Base-by-base conservation (phyloP, 805 yeast genomes). In the Sugiyamaella qingdaonensis region DNA sequence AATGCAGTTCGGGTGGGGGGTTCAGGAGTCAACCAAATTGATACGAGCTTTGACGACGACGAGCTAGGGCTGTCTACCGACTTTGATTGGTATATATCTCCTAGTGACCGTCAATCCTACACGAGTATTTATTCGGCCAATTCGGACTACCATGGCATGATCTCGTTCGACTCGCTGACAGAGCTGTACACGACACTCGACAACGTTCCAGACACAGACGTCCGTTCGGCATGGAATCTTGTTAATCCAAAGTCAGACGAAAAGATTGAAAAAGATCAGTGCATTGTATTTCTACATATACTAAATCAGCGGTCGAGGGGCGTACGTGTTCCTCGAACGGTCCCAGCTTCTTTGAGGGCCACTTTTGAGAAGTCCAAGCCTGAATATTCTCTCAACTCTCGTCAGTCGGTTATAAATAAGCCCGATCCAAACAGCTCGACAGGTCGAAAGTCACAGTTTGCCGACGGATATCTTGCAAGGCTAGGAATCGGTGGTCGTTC, bases 71-170 rank as follows among this genome's bases (percentile, higher is more conserved):
- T 77, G 31, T 75, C 83, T 44, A 77, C 82, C 36, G 88, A 84
- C 62, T 88, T 94, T 65, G 96, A 91, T 67, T 94, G 99, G 99
- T 94, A 94, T 71, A 90, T 94, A 59, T 83, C 96, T 2, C 98
- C 97, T 19, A 78, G 83, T 9, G 98, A 94, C 64, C 82, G 84
- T 64, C 61, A 80, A 1, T 79, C 85, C 13, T 94, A 94, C 70
- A 92, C 88, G 64, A 75, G 85, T 32, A 81, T 94, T 33, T 87
- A 90, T 66, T 75, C 83, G 36, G 77, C 85, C 27, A 82, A 88
- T 50, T 73, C 86, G 49, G 97, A 92, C 71, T 72, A 77, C 33
- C 84, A 79, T 58, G 98, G 98, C 9, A 76, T 95, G 55, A 82
- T 90, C 42, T 76, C 84, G 34, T 92, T 86, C 65, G 84, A 84